Evolutionary conservation across 2,329 filamentous ascomycete genomes (phyloP), one percentile per base, ranked within the genome.

Genomic region (Teratosphaeria pseudoeucalypti): DNA sequence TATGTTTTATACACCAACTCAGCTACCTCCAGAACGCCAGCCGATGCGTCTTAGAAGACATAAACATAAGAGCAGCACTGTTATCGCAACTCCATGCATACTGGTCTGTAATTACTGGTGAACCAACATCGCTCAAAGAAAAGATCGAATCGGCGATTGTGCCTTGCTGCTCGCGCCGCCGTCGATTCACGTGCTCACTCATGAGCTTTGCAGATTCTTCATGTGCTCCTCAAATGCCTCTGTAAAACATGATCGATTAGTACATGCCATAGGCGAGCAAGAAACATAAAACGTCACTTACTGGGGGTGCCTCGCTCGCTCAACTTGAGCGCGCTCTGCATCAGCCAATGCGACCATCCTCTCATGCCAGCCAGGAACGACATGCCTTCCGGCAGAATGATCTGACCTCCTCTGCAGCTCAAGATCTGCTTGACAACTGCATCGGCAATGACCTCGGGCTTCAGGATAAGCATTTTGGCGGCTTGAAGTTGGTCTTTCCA

Each of bases 351-450:
- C 39, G 57, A 34, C 53, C 57, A 58, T 29, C 53, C 53, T 32
- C 53, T 16, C 29, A 55, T 55, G 16, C 53, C 27, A 34, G 27
- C 34, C 29, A 37, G 14, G 29, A 37, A 32, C 14, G 53, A 23
- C 53, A 37, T 55, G 34, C 34, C 16, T 14, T 49, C 34, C 11
- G 58, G 58, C 6, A 78, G 60, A 34, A 78, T 65, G 43, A 79
- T 61, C 62, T 78, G 76, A 26, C 73, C 74, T 57, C 75, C 74
- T 61, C 68, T 71, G 14, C 70, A 70, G 57, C 68, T 70, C 52
- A 78, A 58, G 27, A 79, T 73, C 63, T 79, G 76, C 56, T 73
- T 70, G 1, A 77, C 74, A 58, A 79, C 75, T 14, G 73, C 73
- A 59, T 77, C 70, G 19, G 73, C 70, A 7, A 79, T 75, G 52